Conservation (phyloP, 495 filamentous ascomycete genomes). For the Neurospora hispaniola region DNA sequence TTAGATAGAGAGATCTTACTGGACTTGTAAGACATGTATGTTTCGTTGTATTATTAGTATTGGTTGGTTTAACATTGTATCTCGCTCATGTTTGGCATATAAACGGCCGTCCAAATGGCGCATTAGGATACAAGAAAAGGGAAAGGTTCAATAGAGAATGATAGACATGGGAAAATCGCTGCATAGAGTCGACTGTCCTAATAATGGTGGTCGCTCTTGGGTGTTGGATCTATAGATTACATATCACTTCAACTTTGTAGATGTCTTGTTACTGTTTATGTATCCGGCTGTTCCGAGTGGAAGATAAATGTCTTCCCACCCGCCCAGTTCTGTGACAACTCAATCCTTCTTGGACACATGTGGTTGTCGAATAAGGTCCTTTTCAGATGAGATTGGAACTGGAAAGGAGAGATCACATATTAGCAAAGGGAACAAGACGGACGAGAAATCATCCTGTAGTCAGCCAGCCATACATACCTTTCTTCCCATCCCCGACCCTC, state of each 20-base stretch:
- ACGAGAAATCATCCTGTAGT: not conserved
- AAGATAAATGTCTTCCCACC: too few relatives aligned
- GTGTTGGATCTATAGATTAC: not conserved
- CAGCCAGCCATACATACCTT: slow-evolving; percentile 12
- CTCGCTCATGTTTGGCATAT: not conserved
- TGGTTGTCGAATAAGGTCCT: not conserved
- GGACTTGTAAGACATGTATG: not conserved
- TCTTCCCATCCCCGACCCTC: slow-evolving; percentile 18
- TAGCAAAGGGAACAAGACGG: not conserved
- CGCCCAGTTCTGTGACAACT: not conserved
- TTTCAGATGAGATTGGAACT: not conserved
- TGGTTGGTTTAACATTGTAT: not conserved
- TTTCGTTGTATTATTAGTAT: not conserved
- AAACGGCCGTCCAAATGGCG: not conserved
- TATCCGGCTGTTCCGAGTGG: too few relatives aligned
- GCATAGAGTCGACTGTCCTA: not conserved
- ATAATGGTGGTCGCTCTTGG: not conserved
- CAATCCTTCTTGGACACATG: not conserved
- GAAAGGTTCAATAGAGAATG: not conserved
- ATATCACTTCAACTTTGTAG: not conserved
- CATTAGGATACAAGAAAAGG: not conserved
- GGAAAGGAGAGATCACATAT: not conserved
- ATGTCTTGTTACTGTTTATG: not conserved
- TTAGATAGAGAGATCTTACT: not conserved
- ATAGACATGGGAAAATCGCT: not conserved